Evolutionary conservation across 495 filamentous ascomycete genomes (phyloP).

Genomic region (Podospora australis): DNA sequence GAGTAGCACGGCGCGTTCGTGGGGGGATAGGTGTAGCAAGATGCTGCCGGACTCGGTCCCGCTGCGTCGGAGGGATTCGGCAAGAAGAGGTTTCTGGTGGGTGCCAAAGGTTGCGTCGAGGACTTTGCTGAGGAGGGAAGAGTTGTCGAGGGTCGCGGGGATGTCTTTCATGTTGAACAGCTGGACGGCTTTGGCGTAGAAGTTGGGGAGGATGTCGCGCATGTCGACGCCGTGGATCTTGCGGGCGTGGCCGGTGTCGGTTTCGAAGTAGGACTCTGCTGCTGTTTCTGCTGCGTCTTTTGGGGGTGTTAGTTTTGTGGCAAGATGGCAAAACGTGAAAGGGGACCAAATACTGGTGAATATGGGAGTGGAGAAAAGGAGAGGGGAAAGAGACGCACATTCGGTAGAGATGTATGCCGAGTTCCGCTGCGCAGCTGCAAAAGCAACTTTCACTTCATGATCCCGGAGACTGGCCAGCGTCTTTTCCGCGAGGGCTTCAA

Average conservation of each 20-base stretch:
- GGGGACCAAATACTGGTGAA: neutral
- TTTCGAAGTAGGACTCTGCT: conserved; percentile 21
- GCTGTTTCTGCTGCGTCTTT: neutral
- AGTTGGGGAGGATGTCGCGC: conserved; percentile 27
- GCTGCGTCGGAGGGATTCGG: conserved; percentile 15
- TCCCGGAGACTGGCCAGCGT: conserved; percentile 18
- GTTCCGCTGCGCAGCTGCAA: conserved; percentile 23
- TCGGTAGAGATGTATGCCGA: conserved; percentile 17
- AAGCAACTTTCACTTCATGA: conserved; percentile 17
- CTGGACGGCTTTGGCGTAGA: conserved; percentile 20
- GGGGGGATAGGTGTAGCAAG: conserved; percentile 19
- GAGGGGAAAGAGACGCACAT: conserved; percentile 12
- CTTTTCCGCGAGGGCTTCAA: conserved; percentile 10
- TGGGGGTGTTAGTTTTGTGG: no score
- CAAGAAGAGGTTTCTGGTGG: conserved; percentile 13
- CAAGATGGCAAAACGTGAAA: neutral
- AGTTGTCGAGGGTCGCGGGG: conserved; percentile 7
- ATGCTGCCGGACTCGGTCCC: conserved; percentile 15
- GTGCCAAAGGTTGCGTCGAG: conserved; percentile 17
- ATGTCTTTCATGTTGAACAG: conserved; percentile 27
- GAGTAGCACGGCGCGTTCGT: conserved; percentile 26
- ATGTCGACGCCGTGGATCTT: conserved; percentile 24
- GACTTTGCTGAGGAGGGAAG: conserved; percentile 10
- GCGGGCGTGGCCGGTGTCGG: conserved; percentile 26
- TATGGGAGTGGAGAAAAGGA: neutral